Percentiles rank a stretch among this genome's conserved stretches.
Evolutionary conservation across 2,329 filamentous ascomycete genomes (phyloP).

Genomic region (Paecilomyces fulvus): DNA sequence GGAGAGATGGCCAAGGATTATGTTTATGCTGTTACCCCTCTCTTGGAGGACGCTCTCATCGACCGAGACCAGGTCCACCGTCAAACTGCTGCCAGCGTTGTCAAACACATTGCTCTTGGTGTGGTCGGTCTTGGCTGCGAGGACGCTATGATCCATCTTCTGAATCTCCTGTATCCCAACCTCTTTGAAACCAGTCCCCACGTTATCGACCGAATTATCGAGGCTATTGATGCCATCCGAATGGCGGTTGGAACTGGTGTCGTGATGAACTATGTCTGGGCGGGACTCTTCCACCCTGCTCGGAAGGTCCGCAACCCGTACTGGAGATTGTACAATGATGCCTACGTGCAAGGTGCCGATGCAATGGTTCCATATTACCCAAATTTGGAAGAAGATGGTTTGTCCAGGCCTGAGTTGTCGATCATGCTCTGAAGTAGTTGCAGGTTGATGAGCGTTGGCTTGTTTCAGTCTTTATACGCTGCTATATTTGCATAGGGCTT

Average conservation of each 20-base stretch:
- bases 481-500: not conserved
- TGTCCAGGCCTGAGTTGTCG: conserved; percentile 70
- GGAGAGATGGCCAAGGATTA: conserved; percentile 99
- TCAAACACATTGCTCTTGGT: conserved; percentile 95
- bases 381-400: conserved; percentile 68
- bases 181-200: conserved; percentile 96
- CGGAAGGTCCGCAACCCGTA: conserved; percentile 91
- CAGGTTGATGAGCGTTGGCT: conserved; percentile 1
- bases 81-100: conserved; percentile 90
- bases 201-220: conserved; percentile 95
- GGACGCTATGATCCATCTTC: conserved; percentile 94
- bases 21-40: conserved; percentile 91
- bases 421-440: conserved; percentile 60
- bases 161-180: conserved; percentile 94
- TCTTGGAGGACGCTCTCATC: conserved; percentile 93
- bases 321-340: conserved; percentile 95
- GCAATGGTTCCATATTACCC: conserved; percentile 96
- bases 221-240: conserved; percentile 91
- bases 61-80: conserved; percentile 97
- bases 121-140: conserved; percentile 97
- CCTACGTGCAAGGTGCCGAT: conserved; percentile 88
- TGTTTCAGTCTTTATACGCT: not conserved
- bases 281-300: conserved; percentile 91
- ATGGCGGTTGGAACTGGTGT: conserved; percentile 87
- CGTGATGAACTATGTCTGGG: conserved; percentile 98